Evolutionary conservation across 2,329 filamentous ascomycete species (phyloP).

Genomic region (Stromatinia cepivora): DNA sequence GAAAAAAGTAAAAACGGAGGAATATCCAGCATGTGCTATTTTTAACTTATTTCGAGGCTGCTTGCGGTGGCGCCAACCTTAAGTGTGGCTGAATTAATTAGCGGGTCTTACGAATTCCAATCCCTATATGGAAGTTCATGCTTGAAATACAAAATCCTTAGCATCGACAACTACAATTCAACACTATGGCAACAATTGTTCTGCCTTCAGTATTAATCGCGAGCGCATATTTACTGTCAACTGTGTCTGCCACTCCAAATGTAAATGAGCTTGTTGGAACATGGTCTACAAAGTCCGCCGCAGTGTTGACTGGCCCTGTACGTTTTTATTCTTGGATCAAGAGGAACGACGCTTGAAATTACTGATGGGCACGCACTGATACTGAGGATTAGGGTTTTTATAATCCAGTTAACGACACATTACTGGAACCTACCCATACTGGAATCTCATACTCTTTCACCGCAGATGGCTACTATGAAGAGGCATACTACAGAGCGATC

Average conservation of each 20-base stretch:
- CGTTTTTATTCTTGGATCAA: conserved; percentile 40
- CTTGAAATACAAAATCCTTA: conserved; percentile 9
- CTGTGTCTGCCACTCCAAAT: conserved; percentile 46
- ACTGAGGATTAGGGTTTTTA: conserved; percentile 61
- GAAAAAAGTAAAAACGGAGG: background rate
- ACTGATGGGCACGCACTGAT: conserved; percentile 25
- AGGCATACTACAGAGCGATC: conserved; percentile 68
- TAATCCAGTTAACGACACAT: conserved; percentile 62
- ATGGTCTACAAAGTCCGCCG: conserved; percentile 70
- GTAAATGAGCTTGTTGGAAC: conserved; percentile 59
- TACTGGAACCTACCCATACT: conserved; percentile 65
- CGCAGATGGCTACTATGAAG: conserved; percentile 65
- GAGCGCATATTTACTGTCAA: conserved; percentile 34
- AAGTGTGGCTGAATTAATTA: conserved; percentile 15
- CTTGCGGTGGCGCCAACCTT: conserved; percentile 8
- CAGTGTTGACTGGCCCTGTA: conserved; percentile 69
- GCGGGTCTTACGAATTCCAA: conserved; percentile 20
- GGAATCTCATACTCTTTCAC: conserved; percentile 77
- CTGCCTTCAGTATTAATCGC: conserved; percentile 43
- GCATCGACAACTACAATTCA: conserved; percentile 23
- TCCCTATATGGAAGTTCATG: conserved; percentile 19
- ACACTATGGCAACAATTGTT: conserved; percentile 38
- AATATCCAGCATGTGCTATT: background rate
- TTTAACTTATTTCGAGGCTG: background rate
- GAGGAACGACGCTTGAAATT: conserved; percentile 13